Evolutionary conservation across 192 early-diverging fungal genomes (phyloP).

Genomic region (Chytriomyces confervae): DNA sequence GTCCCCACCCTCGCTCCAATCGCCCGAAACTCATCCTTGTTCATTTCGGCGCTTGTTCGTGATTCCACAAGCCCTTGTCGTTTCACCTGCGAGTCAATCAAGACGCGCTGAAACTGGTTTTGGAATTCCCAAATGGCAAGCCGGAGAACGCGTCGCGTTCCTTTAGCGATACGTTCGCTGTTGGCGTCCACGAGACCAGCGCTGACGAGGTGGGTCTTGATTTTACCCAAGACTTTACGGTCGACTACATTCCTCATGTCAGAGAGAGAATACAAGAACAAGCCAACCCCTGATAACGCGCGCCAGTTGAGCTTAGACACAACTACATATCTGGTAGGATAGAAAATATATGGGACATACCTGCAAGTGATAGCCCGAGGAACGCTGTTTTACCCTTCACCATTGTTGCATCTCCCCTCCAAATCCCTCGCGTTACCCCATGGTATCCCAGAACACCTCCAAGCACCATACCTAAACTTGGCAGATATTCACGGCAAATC

Average conservation of each 20-base stretch:
- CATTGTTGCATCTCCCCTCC: conserved; percentile 26
- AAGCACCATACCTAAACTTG: conserved; percentile 49
- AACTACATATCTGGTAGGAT: background rate
- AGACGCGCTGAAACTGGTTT: conserved; percentile 53
- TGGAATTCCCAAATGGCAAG: conserved; percentile 62
- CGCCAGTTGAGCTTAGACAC: conserved; percentile 4
- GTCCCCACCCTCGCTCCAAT: conserved; percentile 17
- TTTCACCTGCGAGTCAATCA: conserved; percentile 44
- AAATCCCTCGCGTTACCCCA: conserved; percentile 38
- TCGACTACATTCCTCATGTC: conserved; percentile 56
- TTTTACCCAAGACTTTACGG: conserved; percentile 50
- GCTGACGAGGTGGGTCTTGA: conserved; percentile 48
- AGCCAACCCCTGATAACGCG: conserved; percentile 52
- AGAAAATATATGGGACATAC: conserved; percentile 37
- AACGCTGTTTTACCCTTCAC: conserved; percentile 49
- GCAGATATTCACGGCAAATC: conserved; percentile 57
- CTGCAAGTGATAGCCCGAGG: conserved; percentile 57
- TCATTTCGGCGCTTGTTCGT: conserved; percentile 24
- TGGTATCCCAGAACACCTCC: conserved; percentile 55
- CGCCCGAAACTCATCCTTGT: conserved; percentile 31
- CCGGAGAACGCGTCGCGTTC: conserved; percentile 46
- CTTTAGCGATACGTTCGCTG: conserved; percentile 45
- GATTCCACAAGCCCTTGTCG: conserved; percentile 25
- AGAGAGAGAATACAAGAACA: conserved; percentile 57
- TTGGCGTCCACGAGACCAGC: conserved; percentile 47